A percentile compares a stretch with the other conserved stretches of the same genome.
These are phyloP conservation scores for Forsythia suspensa DNA, from an alignment of 257 asterid genomes.

Conservation along the genomic window DNA sequence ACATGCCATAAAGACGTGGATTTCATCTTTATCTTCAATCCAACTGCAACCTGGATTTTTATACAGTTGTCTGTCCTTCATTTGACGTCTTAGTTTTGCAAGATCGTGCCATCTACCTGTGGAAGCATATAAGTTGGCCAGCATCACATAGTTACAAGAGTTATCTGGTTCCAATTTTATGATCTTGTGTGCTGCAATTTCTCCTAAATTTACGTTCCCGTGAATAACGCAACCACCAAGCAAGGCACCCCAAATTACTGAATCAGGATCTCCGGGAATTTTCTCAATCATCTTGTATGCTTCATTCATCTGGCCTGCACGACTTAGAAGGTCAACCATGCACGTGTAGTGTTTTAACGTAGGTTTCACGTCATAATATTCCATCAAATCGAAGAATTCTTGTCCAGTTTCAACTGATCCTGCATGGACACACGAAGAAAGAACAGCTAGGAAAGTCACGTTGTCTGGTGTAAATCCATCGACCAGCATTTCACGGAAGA, in stretches of 20 bases:
- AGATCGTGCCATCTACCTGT: constrained; percentile 69
- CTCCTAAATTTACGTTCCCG: constrained; percentile 60
- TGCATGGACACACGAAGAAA: constrained; percentile 74
- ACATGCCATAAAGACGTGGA: constrained; percentile 66
- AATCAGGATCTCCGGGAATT: constrained; percentile 56
- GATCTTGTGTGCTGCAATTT: constrained; percentile 63
- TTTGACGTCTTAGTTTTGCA: constrained; percentile 47
- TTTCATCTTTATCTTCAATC: constrained; percentile 68
- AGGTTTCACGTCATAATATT: constrained; percentile 42
- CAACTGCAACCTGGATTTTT: constrained; percentile 89
- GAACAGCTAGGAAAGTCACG: constrained; percentile 69
- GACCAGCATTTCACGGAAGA: constrained; percentile 50
- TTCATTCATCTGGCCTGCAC: constrained; percentile 57
- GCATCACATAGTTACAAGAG: constrained; percentile 60
- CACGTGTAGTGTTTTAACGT: constrained; percentile 76
- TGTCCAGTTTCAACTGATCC: constrained; percentile 60
- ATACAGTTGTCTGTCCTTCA: constrained; percentile 47
- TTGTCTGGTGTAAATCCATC: constrained; percentile 58
- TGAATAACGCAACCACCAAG: constrained; percentile 77
- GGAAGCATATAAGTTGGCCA: constrained; percentile 78
- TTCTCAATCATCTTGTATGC: constrained; percentile 45
- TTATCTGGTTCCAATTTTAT: constrained; percentile 56
- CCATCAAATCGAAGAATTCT: constrained; percentile 63
- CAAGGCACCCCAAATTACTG: constrained; percentile 79
- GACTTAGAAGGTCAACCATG: constrained; percentile 76